Percentiles rank a stretch among this genome's conserved stretches.
phyloP scores from a whole-genome alignment of 208 protist genomes.

The Trichomonas vaginalis region DNA sequence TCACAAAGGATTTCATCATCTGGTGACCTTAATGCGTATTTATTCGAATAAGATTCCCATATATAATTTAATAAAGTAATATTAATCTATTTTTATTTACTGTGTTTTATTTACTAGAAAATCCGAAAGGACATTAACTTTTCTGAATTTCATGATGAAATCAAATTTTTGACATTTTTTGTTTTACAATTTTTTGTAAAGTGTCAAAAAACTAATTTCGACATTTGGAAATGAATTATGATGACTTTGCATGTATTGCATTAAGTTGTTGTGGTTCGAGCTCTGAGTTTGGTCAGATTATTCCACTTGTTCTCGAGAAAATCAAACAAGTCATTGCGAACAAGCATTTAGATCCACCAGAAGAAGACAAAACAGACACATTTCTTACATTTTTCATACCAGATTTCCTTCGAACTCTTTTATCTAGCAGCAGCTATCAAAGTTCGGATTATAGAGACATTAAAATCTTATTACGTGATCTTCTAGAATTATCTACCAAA shows the following conservation, averaged over 20 bases:
- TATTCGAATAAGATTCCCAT: too few relatives aligned
- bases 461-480: background rate
- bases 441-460: background rate
- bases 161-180: too few relatives aligned
- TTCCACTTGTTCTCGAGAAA: background rate
- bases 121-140: too few relatives aligned
- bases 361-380: background rate
- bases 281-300: background rate
- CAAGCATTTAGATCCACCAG: background rate
- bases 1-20: too few relatives aligned
- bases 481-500: background rate
- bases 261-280: background rate
- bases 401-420: background rate
- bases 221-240: background rate
- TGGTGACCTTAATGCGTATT: too few relatives aligned
- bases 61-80: too few relatives aligned
- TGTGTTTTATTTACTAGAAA: too few relatives aligned
- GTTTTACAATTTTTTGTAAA: too few relatives aligned
- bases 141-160: too few relatives aligned
- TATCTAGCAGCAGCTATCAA: background rate
- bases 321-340: background rate
- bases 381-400: background rate
- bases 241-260: background rate
- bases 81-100: too few relatives aligned
- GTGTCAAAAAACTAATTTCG: too few relatives aligned